phyloP scores from a whole-genome alignment of 1,284 basidiomycete genomes.

The Trichosporon sp. region DNA sequence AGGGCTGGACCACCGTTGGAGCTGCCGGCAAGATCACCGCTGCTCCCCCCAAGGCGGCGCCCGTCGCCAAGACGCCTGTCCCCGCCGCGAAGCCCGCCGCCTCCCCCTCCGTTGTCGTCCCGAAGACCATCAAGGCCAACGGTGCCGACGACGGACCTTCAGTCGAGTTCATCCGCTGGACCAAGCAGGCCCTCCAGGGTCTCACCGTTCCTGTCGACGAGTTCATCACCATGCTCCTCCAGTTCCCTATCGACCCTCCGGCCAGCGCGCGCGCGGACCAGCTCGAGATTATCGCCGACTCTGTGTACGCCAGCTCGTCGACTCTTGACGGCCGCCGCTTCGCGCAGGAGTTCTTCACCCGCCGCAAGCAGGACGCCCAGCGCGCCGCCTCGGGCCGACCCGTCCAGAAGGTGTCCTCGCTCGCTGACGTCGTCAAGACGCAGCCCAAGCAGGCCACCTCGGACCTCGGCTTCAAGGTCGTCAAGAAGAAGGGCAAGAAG shows the following conservation, averaged over 20 bases:
- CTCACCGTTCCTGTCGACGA: constrained; percentile 63
- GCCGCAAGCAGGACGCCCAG: constrained; percentile 70
- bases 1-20: constrained; percentile 83
- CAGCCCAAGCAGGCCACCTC: constrained; percentile 69
- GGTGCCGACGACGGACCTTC: constrained; percentile 63
- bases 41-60: constrained; percentile 44
- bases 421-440: constrained; percentile 68
- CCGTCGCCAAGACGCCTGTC: constrained; percentile 19
- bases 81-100: constrained; percentile 14
- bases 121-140: constrained; percentile 22
- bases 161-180: constrained; percentile 85
- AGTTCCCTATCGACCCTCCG: constrained; percentile 84
- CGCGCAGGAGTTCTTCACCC: constrained; percentile 80
- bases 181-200: constrained; percentile 80
- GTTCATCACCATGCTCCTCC: constrained; percentile 82
- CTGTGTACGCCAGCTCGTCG: constrained; percentile 87
- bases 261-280: constrained; percentile 56
- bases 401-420: constrained; percentile 20
- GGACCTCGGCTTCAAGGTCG: constrained; percentile 84
- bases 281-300: constrained; percentile 82
- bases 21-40: constrained; percentile 61
- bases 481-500: constrained; percentile 65
- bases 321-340: constrained; percentile 93
- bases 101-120: constrained; percentile 15
- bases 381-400: constrained; percentile 17